Conservation (phyloP, 192 early-diverging fungal genomes). For the Coemansia sp. region DNA sequence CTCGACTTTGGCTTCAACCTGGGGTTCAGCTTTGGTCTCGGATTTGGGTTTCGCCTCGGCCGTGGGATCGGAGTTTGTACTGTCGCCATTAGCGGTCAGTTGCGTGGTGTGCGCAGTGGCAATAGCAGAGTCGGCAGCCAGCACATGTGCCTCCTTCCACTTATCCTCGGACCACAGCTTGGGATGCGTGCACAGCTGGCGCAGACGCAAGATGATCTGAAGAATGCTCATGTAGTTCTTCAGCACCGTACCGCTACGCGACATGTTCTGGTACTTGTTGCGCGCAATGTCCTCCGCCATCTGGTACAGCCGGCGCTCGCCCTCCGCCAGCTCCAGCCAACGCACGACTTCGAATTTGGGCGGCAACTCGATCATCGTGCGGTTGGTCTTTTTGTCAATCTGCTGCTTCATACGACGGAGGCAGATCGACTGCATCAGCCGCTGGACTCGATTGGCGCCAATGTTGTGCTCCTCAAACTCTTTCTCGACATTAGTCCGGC, state of each 20-base stretch:
- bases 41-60: background rate
- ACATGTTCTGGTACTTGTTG: slow-evolving; percentile 63
- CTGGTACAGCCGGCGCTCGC: slow-evolving; percentile 72
- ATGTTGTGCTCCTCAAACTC: slow-evolving; percentile 35
- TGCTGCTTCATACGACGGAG: slow-evolving; percentile 89
- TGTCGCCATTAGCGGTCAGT: background rate
- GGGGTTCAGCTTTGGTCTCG: background rate
- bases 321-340: slow-evolving; percentile 64
- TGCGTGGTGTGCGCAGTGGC: slow-evolving; percentile 11
- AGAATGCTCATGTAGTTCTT: slow-evolving; percentile 70
- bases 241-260: slow-evolving; percentile 63
- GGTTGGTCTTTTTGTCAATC: slow-evolving; percentile 64
- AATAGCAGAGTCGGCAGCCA: slow-evolving; percentile 30
- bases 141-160: slow-evolving; percentile 47
- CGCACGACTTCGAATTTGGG: slow-evolving; percentile 62
- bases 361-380: slow-evolving; percentile 80
- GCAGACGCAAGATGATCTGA: slow-evolving; percentile 59
- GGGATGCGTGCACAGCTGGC: slow-evolving; percentile 75
- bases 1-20: background rate
- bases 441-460: slow-evolving; percentile 46
- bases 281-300: slow-evolving; percentile 69
- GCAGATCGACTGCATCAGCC: slow-evolving; percentile 56
- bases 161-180: slow-evolving; percentile 50
- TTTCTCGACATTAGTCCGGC: slow-evolving; percentile 1
- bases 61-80: background rate